These are phyloP conservation scores for Kewa caespitosa DNA, from an alignment of 179 eudicot genomes.

Conservation along the genomic window DNA sequence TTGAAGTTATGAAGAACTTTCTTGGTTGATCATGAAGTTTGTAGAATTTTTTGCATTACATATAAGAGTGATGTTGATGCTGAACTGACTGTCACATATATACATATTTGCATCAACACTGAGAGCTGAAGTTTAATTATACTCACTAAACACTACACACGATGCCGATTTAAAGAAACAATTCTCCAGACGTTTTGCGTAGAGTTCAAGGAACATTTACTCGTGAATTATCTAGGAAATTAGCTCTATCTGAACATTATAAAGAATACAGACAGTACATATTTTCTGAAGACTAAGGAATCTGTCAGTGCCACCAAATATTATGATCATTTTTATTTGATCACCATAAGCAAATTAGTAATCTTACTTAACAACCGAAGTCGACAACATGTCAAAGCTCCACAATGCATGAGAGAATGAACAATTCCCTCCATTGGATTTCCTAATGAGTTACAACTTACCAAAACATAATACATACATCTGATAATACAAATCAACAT, in stretches of 20 bases:
- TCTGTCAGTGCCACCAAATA: not conserved
- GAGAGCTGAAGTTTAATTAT: no score
- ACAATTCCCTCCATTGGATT: conserved; percentile 31
- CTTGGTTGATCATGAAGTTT: not conserved
- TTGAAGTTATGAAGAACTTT: not conserved
- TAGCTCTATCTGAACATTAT: no score
- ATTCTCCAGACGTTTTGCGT: no score
- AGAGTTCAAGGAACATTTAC: no score
- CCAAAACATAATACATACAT: conserved; percentile 12
- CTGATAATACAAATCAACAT: conserved; percentile 1
- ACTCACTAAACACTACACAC: no score
- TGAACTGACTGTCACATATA: not conserved
- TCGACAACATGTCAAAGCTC: not conserved
- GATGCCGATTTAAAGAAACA: no score
- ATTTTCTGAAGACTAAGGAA: not conserved
- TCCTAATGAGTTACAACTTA: conserved; percentile 16
- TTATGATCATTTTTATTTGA: not conserved
- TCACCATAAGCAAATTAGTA: not conserved
- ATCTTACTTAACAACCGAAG: conserved; percentile 14
- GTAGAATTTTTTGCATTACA: not conserved
- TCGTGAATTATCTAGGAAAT: no score
- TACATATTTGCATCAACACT: not conserved
- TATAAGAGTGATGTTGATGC: not conserved
- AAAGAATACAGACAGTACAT: not conserved
- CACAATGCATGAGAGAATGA: conserved; percentile 38